Evolutionary conservation across 2,329 filamentous ascomycete species (phyloP).

Genomic region (Clarireedia monteithiana): DNA sequence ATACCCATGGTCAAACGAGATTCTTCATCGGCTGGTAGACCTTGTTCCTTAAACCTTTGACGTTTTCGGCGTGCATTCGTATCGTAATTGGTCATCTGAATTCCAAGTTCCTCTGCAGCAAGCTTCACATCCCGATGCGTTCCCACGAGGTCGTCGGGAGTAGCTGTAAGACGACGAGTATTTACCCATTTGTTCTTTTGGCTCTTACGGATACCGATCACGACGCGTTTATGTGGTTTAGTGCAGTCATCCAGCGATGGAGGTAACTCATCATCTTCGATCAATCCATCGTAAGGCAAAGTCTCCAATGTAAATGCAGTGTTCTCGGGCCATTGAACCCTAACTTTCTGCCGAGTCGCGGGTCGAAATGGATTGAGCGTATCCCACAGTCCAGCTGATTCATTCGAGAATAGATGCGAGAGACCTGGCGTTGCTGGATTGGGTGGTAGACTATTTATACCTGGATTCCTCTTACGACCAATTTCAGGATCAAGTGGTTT

Average conservation of each 20-base stretch:
- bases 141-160: constrained; percentile 6
- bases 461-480: constrained; percentile 19
- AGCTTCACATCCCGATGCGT: constrained; percentile 7
- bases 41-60: constrained; percentile 25
- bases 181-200: constrained; percentile 8
- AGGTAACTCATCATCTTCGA: constrained; percentile 21
- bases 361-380: constrained; percentile 1
- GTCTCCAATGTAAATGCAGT: constrained; percentile 36
- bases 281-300: constrained; percentile 35
- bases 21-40: constrained; percentile 35
- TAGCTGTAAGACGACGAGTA: constrained; percentile 6
- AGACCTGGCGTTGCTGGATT: constrained; percentile 1
- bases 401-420: constrained; percentile 1
- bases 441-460: constrained; percentile 21
- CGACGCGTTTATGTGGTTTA: constrained; percentile 1
- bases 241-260: not conserved
- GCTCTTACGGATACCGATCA: constrained; percentile 5
- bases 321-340: constrained; percentile 23
- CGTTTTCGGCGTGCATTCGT: constrained; percentile 2
- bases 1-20: constrained; percentile 48
- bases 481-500: constrained; percentile 13
- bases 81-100: constrained; percentile 9
- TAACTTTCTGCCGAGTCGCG: not conserved
- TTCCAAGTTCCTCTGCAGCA: constrained; percentile 4
- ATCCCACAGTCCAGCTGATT: constrained; percentile 7